Evolutionary conservation across 306 rosid species (phyloP).

Genomic region (Prunus mira): DNA sequence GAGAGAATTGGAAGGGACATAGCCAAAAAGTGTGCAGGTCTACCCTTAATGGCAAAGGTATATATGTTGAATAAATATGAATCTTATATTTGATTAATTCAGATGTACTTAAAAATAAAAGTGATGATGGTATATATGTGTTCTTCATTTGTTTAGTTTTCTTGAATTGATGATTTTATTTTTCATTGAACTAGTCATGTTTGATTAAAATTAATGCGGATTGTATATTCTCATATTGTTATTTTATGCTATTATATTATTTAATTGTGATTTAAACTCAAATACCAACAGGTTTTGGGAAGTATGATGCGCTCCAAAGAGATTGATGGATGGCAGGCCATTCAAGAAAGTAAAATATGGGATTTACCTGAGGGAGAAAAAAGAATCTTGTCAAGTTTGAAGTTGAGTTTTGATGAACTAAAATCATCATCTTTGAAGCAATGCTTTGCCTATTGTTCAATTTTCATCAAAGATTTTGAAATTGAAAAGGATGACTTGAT

Average conservation of each 20-base stretch:
- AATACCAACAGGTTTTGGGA: neutral
- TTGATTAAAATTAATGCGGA: too few species aligned
- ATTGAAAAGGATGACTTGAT: neutral
- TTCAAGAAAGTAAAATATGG: neutral
- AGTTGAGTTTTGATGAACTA: constrained; percentile 12
- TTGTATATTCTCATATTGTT: too few species aligned
- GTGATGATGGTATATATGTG: too few species aligned
- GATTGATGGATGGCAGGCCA: neutral
- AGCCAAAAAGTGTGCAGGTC: neutral
- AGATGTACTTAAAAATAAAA: too few species aligned
- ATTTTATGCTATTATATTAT: neutral
- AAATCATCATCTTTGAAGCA: constrained; percentile 4
- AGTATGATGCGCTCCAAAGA: neutral
- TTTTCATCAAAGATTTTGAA: neutral
- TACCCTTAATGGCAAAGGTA: neutral
- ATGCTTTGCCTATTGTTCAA: constrained; percentile 19
- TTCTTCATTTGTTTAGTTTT: too few species aligned
- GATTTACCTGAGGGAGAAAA: neutral
- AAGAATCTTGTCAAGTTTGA: neutral
- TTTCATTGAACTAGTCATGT: too few species aligned
- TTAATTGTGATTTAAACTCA: neutral
- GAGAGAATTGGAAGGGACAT: neutral
- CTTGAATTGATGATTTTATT: too few species aligned
- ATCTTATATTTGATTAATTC: too few species aligned
- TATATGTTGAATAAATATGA: neutral